A percentile compares a stretch with the other conserved stretches of the same genome.
Conservation (phyloP, 108 stramenopile genomes). For the Schizochytrium sp. region DNA sequence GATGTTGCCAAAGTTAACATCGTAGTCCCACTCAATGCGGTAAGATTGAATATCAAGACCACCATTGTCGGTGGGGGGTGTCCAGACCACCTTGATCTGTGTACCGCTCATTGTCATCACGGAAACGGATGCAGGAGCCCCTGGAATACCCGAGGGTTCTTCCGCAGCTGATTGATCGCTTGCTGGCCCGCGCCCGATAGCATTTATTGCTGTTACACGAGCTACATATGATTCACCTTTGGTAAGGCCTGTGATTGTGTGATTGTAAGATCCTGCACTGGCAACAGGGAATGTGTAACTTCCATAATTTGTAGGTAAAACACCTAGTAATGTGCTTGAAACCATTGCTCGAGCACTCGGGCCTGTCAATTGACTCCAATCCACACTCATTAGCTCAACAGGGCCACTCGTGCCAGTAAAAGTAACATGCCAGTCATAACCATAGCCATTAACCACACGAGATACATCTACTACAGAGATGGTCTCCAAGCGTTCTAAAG, state of each 20-base stretch:
- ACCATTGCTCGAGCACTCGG: constrained; percentile 80
- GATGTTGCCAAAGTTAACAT: constrained; percentile 64
- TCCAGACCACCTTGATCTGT: constrained; percentile 80
- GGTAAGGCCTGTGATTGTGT: constrained; percentile 66
- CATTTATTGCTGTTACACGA: constrained; percentile 75
- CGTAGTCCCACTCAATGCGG: constrained; percentile 82
- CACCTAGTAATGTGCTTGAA: constrained; percentile 75
- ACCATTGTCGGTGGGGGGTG: constrained; percentile 75
- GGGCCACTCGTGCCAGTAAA: constrained; percentile 76
- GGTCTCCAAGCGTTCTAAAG: constrained; percentile 77
- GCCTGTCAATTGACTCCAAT: constrained; percentile 80
- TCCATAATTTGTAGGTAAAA: constrained; percentile 73
- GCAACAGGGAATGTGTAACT: not conserved
- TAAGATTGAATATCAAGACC: constrained; percentile 79
- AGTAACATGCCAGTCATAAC: constrained; percentile 85
- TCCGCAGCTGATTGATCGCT: constrained; percentile 63
- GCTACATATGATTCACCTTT: constrained; percentile 76
- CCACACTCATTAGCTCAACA: constrained; percentile 74
- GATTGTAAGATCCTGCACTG: not conserved
- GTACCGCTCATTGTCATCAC: constrained; percentile 80
- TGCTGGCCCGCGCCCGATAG: constrained; percentile 37
- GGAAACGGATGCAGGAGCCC: constrained; percentile 68
- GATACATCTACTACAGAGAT: constrained; percentile 81
- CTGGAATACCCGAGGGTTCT: constrained; percentile 76
- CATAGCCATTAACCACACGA: constrained; percentile 82